Evolutionary conservation across 2,329 filamentous ascomycete species (phyloP).

Genomic region (Zasmidium citrigriseum): DNA sequence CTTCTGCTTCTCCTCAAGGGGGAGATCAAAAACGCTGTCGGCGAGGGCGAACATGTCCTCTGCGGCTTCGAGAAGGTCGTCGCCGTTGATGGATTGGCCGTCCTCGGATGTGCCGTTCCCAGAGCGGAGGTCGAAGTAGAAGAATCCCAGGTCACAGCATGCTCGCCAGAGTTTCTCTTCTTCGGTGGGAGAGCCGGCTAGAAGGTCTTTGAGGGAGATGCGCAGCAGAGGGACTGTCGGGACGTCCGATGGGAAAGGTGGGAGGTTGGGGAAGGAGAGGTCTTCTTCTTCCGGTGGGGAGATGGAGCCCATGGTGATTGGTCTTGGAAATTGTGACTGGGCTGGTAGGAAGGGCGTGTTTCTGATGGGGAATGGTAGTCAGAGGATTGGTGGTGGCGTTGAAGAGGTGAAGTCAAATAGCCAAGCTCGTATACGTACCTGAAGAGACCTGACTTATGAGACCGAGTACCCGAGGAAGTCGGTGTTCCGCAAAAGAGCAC

Average conservation of each 20-base stretch:
- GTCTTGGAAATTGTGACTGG: background rate
- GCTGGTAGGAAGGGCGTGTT: too few relatives aligned
- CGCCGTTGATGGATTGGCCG: slow-evolving; percentile 33
- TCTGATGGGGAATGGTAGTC: too few relatives aligned
- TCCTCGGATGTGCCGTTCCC: background rate
- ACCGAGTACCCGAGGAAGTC: background rate
- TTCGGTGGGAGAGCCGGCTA: slow-evolving; percentile 39
- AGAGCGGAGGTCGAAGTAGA: slow-evolving; percentile 54
- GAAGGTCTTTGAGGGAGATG: slow-evolving; percentile 42
- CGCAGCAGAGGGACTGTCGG: slow-evolving; percentile 47
- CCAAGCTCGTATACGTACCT: background rate
- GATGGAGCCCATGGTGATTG: slow-evolving; percentile 9
- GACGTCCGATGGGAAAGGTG: slow-evolving; percentile 46
- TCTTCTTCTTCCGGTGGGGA: slow-evolving; percentile 4
- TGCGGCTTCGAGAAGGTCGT: slow-evolving; percentile 44
- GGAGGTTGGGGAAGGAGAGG: slow-evolving; percentile 20
- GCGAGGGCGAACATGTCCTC: slow-evolving; percentile 50
- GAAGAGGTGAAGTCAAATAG: background rate
- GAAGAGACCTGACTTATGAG: background rate
- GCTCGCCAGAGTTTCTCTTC: slow-evolving; percentile 36
- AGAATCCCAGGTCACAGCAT: slow-evolving; percentile 53
- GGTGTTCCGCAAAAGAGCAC: too few relatives aligned
- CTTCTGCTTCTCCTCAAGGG: slow-evolving; percentile 53
- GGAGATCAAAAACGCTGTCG: slow-evolving; percentile 50
- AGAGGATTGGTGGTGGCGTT: background rate